Evolutionary conservation across 441 rosid genomes (phyloP), one percentile per base, ranked within the genome.

Genomic region (Mallotus japonicus): DNA sequence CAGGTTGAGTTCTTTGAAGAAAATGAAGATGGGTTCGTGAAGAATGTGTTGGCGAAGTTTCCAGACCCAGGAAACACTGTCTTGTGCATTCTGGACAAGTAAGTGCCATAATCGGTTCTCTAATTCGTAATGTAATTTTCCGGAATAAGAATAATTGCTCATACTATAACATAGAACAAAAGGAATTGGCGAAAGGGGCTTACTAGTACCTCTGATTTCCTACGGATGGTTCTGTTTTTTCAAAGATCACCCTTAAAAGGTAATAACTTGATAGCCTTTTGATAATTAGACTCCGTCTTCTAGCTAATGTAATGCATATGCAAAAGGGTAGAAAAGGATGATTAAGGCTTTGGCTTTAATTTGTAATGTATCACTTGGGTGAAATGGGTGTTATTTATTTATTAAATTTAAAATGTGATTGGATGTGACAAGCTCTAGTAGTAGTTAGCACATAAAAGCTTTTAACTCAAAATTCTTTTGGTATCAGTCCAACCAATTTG

Each of bases 1-100:
- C 89, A 85, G 72, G 85, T 90, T 71, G 85, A 83, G 77, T 91
- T 80, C 69, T 71, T 75, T 17, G 90, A 82, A 66, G 83, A 72
- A 32, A 77, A 81, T 57, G 91, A 86, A 72, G 87, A 77, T 62
- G 73, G 70, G 62, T 79, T 76, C 58, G 72, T 73, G 57, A 73
- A 73, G 69, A 79, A 70, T 5, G 83, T 79, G 22, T 54, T 72
- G 72, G 74, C 53, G 64, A 64, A 32, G 8, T 69, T 79, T 70
- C 22, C 59, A 16, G 73, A 79, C 56, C 79, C 83, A 2, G 64
- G 44, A 20, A 69, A 69, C 50, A 79, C 77, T 28, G 20, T 24
- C 53, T 22, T 79, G 69, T 79, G 79, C 65, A 72, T 79, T 62
- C 50, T 79, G 55, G 83, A 79, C 66, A 73, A 76, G 82, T 79